Conservation (phyloP, 1,284 basidiomycete species). For the Ceratobasidium sp. region DNA sequence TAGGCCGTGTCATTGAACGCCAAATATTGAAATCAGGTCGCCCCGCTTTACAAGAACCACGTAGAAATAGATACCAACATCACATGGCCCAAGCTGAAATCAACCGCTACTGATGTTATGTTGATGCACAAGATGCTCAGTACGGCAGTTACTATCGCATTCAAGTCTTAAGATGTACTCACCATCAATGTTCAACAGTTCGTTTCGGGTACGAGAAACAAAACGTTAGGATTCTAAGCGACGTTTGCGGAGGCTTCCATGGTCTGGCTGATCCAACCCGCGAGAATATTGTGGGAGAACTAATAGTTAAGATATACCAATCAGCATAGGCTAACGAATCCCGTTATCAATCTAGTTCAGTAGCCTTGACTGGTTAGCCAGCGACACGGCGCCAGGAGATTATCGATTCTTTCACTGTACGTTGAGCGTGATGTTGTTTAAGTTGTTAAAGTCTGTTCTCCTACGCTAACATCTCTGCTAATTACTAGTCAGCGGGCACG, state of each 20-base stretch:
- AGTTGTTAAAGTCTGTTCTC: no score
- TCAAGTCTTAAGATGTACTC: not conserved
- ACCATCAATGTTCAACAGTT: not conserved
- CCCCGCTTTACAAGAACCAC: not conserved
- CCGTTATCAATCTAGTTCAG: not conserved
- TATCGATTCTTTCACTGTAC: slow-evolving; percentile 19
- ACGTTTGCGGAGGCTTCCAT: not conserved
- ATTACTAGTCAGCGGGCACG: slow-evolving; percentile 37
- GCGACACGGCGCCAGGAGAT: slow-evolving; percentile 3
- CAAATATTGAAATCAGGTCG: not conserved
- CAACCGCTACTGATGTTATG: not conserved
- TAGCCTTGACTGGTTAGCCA: not conserved
- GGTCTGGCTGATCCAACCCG: not conserved
- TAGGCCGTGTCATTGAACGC: no score
- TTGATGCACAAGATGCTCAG: slow-evolving; percentile 1
- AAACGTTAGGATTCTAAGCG: not conserved
- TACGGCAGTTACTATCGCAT: no score
- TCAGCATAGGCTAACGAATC: not conserved
- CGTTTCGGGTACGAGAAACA: not conserved
- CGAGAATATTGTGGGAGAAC: not conserved
- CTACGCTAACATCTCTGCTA: no score
- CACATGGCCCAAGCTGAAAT: not conserved
- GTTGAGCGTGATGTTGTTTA: not conserved
- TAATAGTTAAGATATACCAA: not conserved
- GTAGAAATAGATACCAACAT: not conserved